Percentiles rank a stretch among this genome's conserved stretches.
phyloP scores from a whole-genome alignment of 1,284 basidiomycete genomes.

The Pseudozyma pruni region DNA sequence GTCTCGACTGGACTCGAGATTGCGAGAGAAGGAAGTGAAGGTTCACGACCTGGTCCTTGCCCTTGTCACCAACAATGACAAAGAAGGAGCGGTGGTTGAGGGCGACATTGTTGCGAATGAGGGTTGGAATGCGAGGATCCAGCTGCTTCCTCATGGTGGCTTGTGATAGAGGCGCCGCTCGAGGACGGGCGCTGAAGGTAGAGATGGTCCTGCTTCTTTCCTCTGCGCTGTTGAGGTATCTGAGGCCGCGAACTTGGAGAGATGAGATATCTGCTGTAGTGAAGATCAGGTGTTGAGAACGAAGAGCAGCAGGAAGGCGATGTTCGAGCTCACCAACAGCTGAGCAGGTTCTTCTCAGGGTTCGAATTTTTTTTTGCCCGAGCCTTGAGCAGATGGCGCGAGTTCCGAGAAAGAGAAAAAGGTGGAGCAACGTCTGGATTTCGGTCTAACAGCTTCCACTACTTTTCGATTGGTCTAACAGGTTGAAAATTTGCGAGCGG shows the following conservation, averaged over 20 bases:
- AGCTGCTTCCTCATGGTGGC: slow-evolving; percentile 64
- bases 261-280: background rate
- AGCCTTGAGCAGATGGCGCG: background rate
- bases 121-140: slow-evolving; percentile 89
- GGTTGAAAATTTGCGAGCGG: no score
- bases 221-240: slow-evolving; percentile 1
- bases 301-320: background rate
- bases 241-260: no score
- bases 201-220: no score
- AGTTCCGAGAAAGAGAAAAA: slow-evolving; percentile 12
- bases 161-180: slow-evolving; percentile 6
- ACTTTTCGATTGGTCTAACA: no score
- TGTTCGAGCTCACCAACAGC: background rate
- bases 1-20: slow-evolving; percentile 57
- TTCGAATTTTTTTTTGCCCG: slow-evolving; percentile 10
- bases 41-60: slow-evolving; percentile 94
- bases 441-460: no score
- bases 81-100: slow-evolving; percentile 92
- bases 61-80: slow-evolving; percentile 94
- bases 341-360: slow-evolving; percentile 8
- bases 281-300: background rate
- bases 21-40: slow-evolving; percentile 80
- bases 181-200: background rate
- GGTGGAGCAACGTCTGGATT: no score
- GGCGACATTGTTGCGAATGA: slow-evolving; percentile 89